Percentiles rank a stretch among this genome's conserved stretches.
Evolutionary conservation across 805 yeast species (phyloP).

Genomic region (Metschnikowia lunata): DNA sequence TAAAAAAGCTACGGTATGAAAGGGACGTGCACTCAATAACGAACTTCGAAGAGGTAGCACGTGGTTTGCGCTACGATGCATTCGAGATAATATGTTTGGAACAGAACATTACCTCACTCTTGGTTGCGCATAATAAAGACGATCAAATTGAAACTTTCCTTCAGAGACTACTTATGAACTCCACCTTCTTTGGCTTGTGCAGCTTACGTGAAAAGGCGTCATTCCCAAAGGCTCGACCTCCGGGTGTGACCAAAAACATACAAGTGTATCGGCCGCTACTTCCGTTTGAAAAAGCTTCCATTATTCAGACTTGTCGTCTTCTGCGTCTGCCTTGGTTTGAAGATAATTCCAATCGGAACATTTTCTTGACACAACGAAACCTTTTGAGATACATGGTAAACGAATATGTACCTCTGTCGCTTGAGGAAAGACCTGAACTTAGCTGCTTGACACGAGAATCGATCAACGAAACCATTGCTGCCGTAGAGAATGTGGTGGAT

Average conservation of each 20-base stretch:
- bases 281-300: constrained; percentile 37
- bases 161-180: constrained; percentile 44
- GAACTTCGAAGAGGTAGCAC: constrained; percentile 57
- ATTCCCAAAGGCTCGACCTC: constrained; percentile 25
- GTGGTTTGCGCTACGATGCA: constrained; percentile 47
- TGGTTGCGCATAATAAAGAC: constrained; percentile 65
- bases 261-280: constrained; percentile 53
- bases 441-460: constrained; percentile 4
- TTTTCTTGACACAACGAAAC: constrained; percentile 54
- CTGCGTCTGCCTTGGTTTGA: constrained; percentile 58
- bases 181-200: constrained; percentile 49
- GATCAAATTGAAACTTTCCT: constrained; percentile 72
- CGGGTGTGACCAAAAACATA: constrained; percentile 15
- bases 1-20: constrained; percentile 23
- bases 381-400: constrained; percentile 39
- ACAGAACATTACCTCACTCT: constrained; percentile 31
- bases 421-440: constrained; percentile 7
- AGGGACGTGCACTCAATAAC: constrained; percentile 27
- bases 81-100: constrained; percentile 40
- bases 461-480: constrained; percentile 11
- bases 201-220: constrained; percentile 42
- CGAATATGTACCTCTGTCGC: constrained; percentile 22
- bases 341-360: constrained; percentile 59
- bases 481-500: constrained; percentile 4
- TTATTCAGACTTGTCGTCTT: constrained; percentile 42